Base-by-base conservation (phyloP, 495 filamentous ascomycete genomes). In the Penicillium roqueforti region DNA sequence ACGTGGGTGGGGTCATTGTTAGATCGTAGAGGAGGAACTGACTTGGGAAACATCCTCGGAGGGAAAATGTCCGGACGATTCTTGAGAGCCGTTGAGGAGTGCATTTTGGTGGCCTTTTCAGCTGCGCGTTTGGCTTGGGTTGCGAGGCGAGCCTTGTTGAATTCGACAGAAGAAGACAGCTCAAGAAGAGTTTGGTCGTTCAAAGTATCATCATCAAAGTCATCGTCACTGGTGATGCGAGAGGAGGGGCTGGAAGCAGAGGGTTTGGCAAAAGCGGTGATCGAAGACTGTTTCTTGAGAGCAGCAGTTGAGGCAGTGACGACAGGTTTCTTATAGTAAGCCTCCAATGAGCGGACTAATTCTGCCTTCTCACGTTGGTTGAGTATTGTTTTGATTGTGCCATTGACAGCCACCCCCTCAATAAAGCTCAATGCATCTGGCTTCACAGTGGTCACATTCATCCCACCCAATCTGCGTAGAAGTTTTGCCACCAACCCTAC, bases 281-380 rank as follows among this genome's bases (percentile, higher is more conserved):
- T 83, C 8, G 72, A 84, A 41, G 75, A 83, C 55, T 88, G 82
- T 61, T 83, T 87, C 59, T 83, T 83, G 25, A 76, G 61, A 51
- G 76, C 74, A 38, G 71, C 70, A 14, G 72, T 76, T 22, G 60
- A 76, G 22, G 68, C 71, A 48, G 76, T 76, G 18, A 69, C 67
- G 19, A 84, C 64, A 19, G 77, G 71, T 51, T 76, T 79, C 55
- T 83, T 84, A 47, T 85, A 77, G 64, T 95, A 88, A 9, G 85
- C 83, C 38, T 93, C 90, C 9, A 96, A 68, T 8, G 90, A 86
- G 63, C 85, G 80, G 47, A 88, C 80, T 34, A 96, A 70, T 67
- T 95, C 88, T 4, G 91, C 91, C 53, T 89, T 89, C 58, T 96
- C 89, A 42, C 85, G 83, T 5, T 78, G 73, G 4, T 79, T 86